These are phyloP conservation scores for Dryadomyces sulphureus DNA, from an alignment of 2,329 filamentous ascomycete species.

Conservation along the genomic window DNA sequence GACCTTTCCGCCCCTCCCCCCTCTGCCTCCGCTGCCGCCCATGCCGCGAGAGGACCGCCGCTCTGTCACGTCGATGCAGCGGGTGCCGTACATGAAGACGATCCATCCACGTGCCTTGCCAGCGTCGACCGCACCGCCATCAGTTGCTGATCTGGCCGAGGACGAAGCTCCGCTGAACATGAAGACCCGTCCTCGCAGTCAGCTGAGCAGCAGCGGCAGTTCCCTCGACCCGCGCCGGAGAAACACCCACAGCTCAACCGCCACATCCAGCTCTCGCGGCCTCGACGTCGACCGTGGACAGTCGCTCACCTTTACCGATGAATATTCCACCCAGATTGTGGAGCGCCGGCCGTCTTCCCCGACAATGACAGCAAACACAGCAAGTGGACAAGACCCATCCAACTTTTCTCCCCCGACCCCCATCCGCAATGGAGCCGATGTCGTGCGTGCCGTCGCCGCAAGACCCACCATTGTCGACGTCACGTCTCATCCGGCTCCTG, in stretches of 20 bases:
- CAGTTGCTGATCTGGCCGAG: background rate
- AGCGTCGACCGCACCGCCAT: background rate
- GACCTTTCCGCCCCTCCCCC: conserved; percentile 17
- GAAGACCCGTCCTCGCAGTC: background rate
- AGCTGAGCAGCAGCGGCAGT: background rate
- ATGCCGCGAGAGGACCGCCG: conserved; percentile 5
- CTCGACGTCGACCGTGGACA: background rate
- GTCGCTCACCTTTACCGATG: background rate
- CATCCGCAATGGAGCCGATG: background rate
- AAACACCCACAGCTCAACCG: conserved; percentile 8
- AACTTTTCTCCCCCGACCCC: background rate
- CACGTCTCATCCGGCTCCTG: background rate
- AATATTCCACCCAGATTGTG: background rate
- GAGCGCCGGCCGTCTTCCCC: background rate
- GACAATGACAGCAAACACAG: background rate
- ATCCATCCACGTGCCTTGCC: background rate
- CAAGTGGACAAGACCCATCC: background rate
- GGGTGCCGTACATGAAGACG: conserved; percentile 5
- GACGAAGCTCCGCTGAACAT: no score
- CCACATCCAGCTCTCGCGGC: conserved; percentile 2
- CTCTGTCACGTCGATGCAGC: background rate
- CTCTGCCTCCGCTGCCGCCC: conserved; percentile 11
- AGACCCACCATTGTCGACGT: background rate
- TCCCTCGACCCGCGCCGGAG: conserved; percentile 2
- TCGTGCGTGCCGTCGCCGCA: background rate